Percentiles rank a stretch among this genome's conserved stretches.
Conservation (phyloP, 106 monocot genomes). For the Dioscorea dumetorum region DNA sequence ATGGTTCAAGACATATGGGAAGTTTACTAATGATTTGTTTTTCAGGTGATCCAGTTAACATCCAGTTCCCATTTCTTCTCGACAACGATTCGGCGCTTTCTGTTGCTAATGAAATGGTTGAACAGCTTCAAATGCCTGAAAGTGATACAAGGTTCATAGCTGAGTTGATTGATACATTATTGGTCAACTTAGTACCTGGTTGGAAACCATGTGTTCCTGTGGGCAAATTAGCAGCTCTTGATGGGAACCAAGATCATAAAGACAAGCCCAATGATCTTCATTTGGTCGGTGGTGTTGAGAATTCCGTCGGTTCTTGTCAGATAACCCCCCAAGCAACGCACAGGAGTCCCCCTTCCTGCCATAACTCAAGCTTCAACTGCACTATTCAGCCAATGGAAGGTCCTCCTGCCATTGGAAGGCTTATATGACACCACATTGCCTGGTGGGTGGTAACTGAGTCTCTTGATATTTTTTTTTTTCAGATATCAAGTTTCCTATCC, state of each 20-base stretch:
- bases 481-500: background rate
- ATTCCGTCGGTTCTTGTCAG: conserved; percentile 1
- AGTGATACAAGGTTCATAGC: conserved; percentile 23
- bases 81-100: conserved; percentile 32
- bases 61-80: conserved; percentile 32
- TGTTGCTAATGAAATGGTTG: conserved; percentile 61
- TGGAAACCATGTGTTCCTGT: conserved; percentile 32
- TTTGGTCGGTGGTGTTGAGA: background rate
- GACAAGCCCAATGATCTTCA: conserved; percentile 7
- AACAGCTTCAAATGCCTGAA: conserved; percentile 26
- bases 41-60: conserved; percentile 25
- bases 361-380: background rate
- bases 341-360: background rate
- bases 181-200: conserved; percentile 35
- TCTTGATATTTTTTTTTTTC: background rate
- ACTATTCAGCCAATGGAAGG: conserved; percentile 1
- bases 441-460: no score
- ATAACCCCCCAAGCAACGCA: background rate
- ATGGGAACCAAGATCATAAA: background rate
- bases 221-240: background rate
- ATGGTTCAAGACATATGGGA: background rate
- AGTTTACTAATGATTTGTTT: background rate
- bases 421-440: conserved; percentile 1
- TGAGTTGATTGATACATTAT: conserved; percentile 46
- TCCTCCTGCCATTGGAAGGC: background rate